Evolutionary conservation across 2,329 filamentous ascomycete species (phyloP).

Genomic region (Hirsutella minnesotensis): DNA sequence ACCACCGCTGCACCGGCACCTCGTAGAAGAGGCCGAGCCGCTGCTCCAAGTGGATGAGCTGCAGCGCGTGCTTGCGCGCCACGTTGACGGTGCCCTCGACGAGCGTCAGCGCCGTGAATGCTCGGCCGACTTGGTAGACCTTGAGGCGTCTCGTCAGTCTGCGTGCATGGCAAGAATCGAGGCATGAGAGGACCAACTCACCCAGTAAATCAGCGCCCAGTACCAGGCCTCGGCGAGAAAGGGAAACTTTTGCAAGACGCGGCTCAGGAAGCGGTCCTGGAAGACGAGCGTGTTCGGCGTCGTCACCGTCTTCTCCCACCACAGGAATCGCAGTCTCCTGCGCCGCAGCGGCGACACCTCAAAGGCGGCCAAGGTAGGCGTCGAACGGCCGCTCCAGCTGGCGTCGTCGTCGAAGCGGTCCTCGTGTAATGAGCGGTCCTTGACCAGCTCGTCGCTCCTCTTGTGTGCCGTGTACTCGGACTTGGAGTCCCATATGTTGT

Average conservation of each 20-base stretch:
- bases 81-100: slow-evolving; percentile 56
- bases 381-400: slow-evolving; percentile 13
- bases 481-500: slow-evolving; percentile 14
- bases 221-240: slow-evolving; percentile 67
- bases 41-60: slow-evolving; percentile 56
- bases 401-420: slow-evolving; percentile 12
- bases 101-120: slow-evolving; percentile 58
- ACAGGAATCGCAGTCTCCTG: slow-evolving; percentile 20
- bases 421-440: slow-evolving; percentile 3
- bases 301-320: slow-evolving; percentile 17
- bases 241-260: slow-evolving; percentile 54
- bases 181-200: not conserved
- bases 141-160: slow-evolving; percentile 15
- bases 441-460: slow-evolving; percentile 16
- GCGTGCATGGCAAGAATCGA: not conserved
- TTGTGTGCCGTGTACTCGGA: slow-evolving; percentile 12
- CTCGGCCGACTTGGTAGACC: slow-evolving; percentile 65
- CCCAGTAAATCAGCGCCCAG: slow-evolving; percentile 36
- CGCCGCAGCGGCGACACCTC: slow-evolving; percentile 17
- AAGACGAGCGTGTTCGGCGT: slow-evolving; percentile 53
- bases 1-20: slow-evolving; percentile 45
- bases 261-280: slow-evolving; percentile 46
- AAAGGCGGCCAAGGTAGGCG: slow-evolving; percentile 12
- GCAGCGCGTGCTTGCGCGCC: slow-evolving; percentile 55
- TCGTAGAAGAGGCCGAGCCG: slow-evolving; percentile 54